Conservation (phyloP, 164 flowering plant genomes). For the Magnolia kwangsiensis region DNA sequence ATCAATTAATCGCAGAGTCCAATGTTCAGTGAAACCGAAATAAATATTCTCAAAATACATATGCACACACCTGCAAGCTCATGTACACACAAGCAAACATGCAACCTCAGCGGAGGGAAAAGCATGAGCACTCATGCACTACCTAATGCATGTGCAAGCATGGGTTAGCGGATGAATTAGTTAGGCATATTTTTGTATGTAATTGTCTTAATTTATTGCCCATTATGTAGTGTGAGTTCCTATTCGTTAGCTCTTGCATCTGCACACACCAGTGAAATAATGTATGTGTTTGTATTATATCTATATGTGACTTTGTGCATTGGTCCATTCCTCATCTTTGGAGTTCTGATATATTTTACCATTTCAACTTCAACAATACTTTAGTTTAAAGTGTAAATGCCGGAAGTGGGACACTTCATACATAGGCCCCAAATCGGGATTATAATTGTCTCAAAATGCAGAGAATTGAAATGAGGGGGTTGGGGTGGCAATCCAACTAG, state of each 20-base stretch:
- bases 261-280: neutral
- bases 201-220: neutral
- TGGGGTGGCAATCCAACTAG: neutral
- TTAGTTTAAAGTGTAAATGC: neutral
- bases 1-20: conserved; percentile 98
- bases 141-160: neutral
- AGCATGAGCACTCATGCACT: neutral
- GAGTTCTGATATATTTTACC: neutral
- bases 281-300: neutral
- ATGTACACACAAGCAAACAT: no score
- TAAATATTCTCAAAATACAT: neutral
- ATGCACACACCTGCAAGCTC: neutral
- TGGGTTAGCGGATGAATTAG: neutral
- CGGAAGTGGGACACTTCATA: no score
- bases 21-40: conserved; percentile 70
- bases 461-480: no score
- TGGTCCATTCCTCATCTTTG: neutral
- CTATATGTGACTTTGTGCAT: neutral
- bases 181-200: no score
- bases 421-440: no score
- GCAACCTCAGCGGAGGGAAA: neutral
- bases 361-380: neutral
- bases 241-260: neutral
- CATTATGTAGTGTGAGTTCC: neutral
- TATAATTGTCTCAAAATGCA: no score